Conservation (phyloP, 2,329 filamentous ascomycete genomes). For the Diatrype stigma region DNA sequence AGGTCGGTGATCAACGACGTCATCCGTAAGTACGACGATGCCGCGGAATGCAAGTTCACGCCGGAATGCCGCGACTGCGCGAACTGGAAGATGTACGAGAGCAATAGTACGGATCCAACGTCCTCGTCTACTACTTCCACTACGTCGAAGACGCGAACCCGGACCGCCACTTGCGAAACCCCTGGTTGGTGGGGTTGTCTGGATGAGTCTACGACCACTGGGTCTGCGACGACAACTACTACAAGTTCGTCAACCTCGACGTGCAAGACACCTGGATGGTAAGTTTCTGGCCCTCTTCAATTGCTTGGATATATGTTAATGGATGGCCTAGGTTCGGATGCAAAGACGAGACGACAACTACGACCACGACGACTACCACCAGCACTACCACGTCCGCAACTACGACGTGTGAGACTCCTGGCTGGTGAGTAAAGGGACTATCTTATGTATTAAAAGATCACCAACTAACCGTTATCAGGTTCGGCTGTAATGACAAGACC, state of each 20-base stretch:
- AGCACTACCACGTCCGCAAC: conserved; percentile 24
- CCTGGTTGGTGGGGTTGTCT: conserved; percentile 79
- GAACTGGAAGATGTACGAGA: conserved; percentile 92
- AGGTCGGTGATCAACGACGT: conserved; percentile 83
- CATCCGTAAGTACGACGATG: conserved; percentile 74
- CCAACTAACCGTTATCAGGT: background rate
- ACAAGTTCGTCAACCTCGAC: conserved; percentile 48
- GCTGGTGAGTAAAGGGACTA: conserved; percentile 15
- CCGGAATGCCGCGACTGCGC: conserved; percentile 84
- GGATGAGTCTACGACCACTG: conserved; percentile 56
- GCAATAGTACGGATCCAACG: conserved; percentile 80
- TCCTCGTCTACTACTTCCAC: conserved; percentile 53
- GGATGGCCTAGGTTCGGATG: conserved; percentile 51
- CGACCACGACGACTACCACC: conserved; percentile 33
- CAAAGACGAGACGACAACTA: conserved; percentile 46
- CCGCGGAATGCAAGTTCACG: conserved; percentile 72
- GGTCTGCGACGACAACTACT: conserved; percentile 39
- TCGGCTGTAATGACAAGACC: conserved; percentile 9
- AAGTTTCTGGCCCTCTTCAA: background rate
- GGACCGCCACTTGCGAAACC: conserved; percentile 84
- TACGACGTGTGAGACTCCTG: conserved; percentile 19
- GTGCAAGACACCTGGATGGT: conserved; percentile 58
- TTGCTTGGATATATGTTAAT: background rate
- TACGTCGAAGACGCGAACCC: conserved; percentile 58
- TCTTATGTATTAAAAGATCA: background rate